These are phyloP conservation scores for Trichoderma harzianum DNA, from an alignment of 2,329 filamentous ascomycete genomes.

Conservation along the genomic window DNA sequence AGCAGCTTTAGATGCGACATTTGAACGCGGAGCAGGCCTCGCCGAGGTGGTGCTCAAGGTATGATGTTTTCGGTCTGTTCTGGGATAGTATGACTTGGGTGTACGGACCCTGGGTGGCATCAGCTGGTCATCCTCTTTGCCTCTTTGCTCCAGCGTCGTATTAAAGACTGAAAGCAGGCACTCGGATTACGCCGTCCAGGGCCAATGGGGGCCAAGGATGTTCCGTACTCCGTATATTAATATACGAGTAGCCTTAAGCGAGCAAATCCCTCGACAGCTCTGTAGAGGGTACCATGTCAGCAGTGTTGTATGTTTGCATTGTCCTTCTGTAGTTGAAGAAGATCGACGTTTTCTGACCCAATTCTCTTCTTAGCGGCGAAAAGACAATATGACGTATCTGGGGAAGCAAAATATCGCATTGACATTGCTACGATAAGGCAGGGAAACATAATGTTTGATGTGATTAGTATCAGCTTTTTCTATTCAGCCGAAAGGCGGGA, in stretches of 20 bases:
- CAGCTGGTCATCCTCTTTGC: neutral
- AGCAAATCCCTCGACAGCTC: neutral
- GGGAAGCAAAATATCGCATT: neutral
- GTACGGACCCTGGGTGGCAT: neutral
- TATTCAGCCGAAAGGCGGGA: neutral
- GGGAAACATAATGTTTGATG: neutral
- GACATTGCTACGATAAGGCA: neutral
- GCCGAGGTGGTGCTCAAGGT: neutral
- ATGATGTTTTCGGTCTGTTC: neutral
- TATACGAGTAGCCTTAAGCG: neutral
- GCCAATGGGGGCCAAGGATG: neutral
- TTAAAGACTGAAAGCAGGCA: neutral
- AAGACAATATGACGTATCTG: neutral
- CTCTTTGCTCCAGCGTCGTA: neutral
- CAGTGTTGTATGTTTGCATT: neutral
- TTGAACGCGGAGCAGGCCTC: neutral
- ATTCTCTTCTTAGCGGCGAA: neutral
- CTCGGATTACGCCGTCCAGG: neutral
- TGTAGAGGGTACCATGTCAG: neutral
- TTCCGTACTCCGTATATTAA: neutral
- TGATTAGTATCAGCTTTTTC: neutral
- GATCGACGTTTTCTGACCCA: neutral
- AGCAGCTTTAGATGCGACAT: neutral
- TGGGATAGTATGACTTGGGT: neutral
- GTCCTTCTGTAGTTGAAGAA: neutral